These are phyloP conservation scores for Pseudogymnoascus sp. DNA, from an alignment of 2,329 filamentous ascomycete genomes.

Conservation along the genomic window DNA sequence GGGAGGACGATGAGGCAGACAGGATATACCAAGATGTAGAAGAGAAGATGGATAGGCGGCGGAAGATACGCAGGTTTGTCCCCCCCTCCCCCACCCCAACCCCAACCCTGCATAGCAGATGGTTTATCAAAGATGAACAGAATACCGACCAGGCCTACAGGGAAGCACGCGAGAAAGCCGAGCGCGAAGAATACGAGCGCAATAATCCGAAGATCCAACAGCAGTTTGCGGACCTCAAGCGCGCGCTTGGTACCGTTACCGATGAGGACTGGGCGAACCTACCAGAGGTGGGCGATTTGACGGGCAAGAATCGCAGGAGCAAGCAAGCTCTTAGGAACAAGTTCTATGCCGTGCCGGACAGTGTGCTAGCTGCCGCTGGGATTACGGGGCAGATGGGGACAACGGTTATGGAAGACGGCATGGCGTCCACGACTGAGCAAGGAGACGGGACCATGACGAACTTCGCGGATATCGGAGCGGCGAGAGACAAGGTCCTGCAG, in stretches of 20 bases:
- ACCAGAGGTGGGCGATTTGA: slow-evolving; percentile 93
- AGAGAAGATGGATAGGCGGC: slow-evolving; percentile 88
- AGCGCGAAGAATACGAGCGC: slow-evolving; percentile 89
- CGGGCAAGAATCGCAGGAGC: slow-evolving; percentile 80
- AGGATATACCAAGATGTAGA: slow-evolving; percentile 92
- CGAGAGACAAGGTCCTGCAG: slow-evolving; percentile 89
- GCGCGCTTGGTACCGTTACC: slow-evolving; percentile 75
- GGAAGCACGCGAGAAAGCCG: slow-evolving; percentile 87
- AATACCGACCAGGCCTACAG: slow-evolving; percentile 71
- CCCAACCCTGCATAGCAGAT: slow-evolving; percentile 35
- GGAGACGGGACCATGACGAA: slow-evolving; percentile 90
- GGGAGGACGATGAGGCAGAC: slow-evolving; percentile 96
- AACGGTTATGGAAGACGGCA: slow-evolving; percentile 74
- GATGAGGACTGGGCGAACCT: slow-evolving; percentile 96
- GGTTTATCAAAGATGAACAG: slow-evolving; percentile 69
- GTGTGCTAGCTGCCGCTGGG: slow-evolving; percentile 79
- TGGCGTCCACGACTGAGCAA: slow-evolving; percentile 41
- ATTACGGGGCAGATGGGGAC: slow-evolving; percentile 76
- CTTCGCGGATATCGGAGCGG: slow-evolving; percentile 93
- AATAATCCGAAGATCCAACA: slow-evolving; percentile 98
- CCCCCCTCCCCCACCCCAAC: slow-evolving; percentile 19
- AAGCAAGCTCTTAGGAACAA: slow-evolving; percentile 75
- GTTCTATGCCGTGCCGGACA: slow-evolving; percentile 96
- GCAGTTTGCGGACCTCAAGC: slow-evolving; percentile 93
- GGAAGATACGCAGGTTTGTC: slow-evolving; percentile 79